phyloP scores from a whole-genome alignment of 129 eudicot genomes.

The Solidago caesia region DNA sequence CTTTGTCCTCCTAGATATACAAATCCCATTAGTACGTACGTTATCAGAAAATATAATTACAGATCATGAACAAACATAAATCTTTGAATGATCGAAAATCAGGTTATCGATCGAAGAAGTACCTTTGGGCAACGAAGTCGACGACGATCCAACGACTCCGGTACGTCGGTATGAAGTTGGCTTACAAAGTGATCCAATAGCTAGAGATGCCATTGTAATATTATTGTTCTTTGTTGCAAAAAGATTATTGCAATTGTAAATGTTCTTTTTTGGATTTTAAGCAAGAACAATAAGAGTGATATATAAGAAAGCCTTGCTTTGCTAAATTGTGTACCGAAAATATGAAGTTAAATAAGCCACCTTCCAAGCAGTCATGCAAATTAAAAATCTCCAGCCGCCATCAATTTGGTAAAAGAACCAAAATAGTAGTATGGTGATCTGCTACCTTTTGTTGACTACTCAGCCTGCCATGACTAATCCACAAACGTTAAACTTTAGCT shows the following conservation, averaged over 20 bases:
- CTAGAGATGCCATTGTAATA: constrained; percentile 24
- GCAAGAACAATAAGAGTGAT: too few species aligned
- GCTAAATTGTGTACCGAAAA: not conserved
- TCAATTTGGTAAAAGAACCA: not conserved
- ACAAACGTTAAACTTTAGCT: not conserved
- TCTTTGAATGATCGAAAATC: not conserved
- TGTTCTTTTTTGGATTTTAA: too few species aligned
- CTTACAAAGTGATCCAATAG: constrained; percentile 24
- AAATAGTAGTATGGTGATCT: not conserved
- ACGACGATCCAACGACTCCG: not conserved
- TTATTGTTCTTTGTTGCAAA: not conserved
- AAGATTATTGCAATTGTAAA: not conserved
- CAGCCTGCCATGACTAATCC: not conserved
- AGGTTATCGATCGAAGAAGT: not conserved
- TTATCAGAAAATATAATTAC: too few species aligned
- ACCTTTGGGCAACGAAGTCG: constrained; percentile 6
- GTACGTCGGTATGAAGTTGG: constrained; percentile 9
- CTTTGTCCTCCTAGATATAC: constrained; percentile 8
- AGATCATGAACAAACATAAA: not conserved
- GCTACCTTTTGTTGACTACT: not conserved
- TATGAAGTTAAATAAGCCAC: not conserved
- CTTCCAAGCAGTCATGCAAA: not conserved
- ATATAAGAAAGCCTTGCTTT: not conserved
- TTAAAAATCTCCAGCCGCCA: not conserved
- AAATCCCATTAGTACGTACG: too few species aligned